Conservation (phyloP, 345 rosid species). For the Reutealis trisperma region DNA sequence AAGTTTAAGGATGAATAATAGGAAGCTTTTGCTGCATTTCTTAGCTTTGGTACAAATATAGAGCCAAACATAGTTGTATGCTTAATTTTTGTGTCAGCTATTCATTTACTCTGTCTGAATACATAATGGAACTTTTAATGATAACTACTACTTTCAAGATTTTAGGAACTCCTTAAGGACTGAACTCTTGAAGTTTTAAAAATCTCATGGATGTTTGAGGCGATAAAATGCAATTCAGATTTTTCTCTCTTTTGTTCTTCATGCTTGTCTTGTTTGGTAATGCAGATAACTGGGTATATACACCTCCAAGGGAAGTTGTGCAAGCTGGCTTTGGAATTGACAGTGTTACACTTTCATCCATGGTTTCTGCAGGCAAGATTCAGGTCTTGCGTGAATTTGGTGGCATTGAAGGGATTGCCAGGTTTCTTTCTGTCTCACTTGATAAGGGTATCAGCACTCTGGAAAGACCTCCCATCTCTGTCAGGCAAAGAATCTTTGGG, state of each 20-base stretch:
- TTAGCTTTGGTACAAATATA: too few relatives aligned
- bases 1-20: too few relatives aligned
- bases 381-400: slow-evolving; percentile 44
- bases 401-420: slow-evolving; percentile 69
- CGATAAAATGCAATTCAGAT: too few relatives aligned
- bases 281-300: slow-evolving; percentile 33
- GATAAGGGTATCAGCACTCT: slow-evolving; percentile 50
- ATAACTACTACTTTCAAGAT: too few relatives aligned
- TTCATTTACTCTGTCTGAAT: too few relatives aligned
- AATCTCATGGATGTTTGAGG: too few relatives aligned
- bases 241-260: neutral
- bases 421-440: slow-evolving; percentile 48
- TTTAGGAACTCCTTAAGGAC: too few relatives aligned
- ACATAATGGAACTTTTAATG: too few relatives aligned
- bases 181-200: too few relatives aligned
- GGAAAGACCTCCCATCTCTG: slow-evolving; percentile 40
- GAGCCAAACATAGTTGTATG: too few relatives aligned
- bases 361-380: slow-evolving; percentile 62
- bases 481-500: slow-evolving; percentile 69
- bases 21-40: too few relatives aligned
- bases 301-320: slow-evolving; percentile 54
- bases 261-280: neutral
- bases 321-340: slow-evolving; percentile 63
- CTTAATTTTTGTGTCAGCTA: too few relatives aligned
- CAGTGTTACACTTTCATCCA: slow-evolving; percentile 64